Evolutionary conservation across 78 protist genomes (phyloP).

Genomic region (Dictyostelium citrinum): DNA sequence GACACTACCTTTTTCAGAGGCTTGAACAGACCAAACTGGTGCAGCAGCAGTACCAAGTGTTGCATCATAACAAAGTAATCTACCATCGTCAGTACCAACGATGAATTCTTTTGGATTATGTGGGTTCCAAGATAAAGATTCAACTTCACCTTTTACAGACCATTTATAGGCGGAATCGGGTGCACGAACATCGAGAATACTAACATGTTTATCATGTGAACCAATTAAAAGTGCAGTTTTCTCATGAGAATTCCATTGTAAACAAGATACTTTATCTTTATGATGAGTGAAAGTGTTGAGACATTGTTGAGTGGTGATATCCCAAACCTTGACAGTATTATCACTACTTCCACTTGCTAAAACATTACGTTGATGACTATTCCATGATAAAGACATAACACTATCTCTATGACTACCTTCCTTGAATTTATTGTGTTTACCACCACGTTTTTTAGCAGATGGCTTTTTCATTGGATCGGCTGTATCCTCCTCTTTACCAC

Average conservation of each 20-base stretch:
- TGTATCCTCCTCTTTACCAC: constrained; percentile 69
- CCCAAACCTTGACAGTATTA: constrained; percentile 90
- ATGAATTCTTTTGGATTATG: constrained; percentile 41
- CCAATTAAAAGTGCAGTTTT: constrained; percentile 61
- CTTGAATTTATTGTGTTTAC: background rate
- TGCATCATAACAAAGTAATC: constrained; percentile 70
- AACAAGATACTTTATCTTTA: constrained; percentile 73
- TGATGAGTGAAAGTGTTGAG: constrained; percentile 83
- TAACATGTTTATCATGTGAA: constrained; percentile 41
- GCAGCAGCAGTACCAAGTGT: constrained; percentile 35
- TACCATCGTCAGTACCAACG: constrained; percentile 77
- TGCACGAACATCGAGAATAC: constrained; percentile 65
- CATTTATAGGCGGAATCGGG: background rate
- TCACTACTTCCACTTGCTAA: constrained; percentile 90
- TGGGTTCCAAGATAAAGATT: constrained; percentile 69
- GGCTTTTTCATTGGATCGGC: background rate
- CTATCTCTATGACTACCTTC: constrained; percentile 58
- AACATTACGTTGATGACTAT: constrained; percentile 75
- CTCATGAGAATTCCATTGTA: constrained; percentile 82
- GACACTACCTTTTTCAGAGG: constrained; percentile 37
- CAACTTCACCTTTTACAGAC: constrained; percentile 51
- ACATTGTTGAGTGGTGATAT: constrained; percentile 50
- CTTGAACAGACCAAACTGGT: constrained; percentile 76
- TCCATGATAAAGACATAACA: constrained; percentile 78
- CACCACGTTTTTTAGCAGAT: constrained; percentile 60